A percentile compares a stretch with the other conserved stretches of the same genome.
Evolutionary conservation across 1,284 basidiomycete species (phyloP).

Genomic region (Apiotrichum sp.): DNA sequence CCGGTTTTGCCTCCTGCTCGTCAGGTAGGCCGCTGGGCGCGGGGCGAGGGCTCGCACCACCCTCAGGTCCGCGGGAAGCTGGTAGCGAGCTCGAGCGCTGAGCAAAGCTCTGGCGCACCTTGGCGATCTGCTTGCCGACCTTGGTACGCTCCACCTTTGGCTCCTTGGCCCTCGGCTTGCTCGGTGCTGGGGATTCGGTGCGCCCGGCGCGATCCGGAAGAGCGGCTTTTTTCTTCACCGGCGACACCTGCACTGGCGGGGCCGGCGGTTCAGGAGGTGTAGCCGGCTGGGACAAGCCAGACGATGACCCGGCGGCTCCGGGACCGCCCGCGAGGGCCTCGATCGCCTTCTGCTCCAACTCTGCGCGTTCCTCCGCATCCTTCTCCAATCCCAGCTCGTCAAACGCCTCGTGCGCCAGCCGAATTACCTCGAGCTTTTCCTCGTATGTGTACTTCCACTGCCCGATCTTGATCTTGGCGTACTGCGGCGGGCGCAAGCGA

Average conservation of each 20-base stretch:
- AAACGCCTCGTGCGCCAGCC: conserved; percentile 34
- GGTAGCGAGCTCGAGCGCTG: conserved; percentile 23
- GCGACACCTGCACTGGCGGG: not conserved
- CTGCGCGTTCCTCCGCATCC: conserved; percentile 36
- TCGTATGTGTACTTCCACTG: conserved; percentile 33
- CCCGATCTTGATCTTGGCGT: conserved; percentile 42
- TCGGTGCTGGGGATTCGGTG: conserved; percentile 9
- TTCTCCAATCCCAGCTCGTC: conserved; percentile 32
- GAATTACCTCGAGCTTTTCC: conserved; percentile 30
- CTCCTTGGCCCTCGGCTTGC: not conserved
- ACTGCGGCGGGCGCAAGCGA: conserved; percentile 33
- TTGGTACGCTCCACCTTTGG: conserved; percentile 13
- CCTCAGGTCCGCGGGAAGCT: conserved; percentile 12
- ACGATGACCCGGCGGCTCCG: conserved; percentile 3
- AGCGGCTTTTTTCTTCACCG: not conserved
- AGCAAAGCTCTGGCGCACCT: conserved; percentile 22
- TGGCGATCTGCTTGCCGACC: conserved; percentile 28
- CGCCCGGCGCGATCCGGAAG: not conserved
- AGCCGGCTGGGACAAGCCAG: not conserved
- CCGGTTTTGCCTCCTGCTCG: not conserved
- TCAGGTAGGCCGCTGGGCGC: not conserved
- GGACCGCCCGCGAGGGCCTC: conserved; percentile 17
- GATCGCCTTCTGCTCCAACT: conserved; percentile 31
- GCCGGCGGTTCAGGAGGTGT: not conserved
- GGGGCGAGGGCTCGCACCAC: conserved; percentile 15